Evolutionary conservation across 768 basidiomycete genomes (phyloP), one percentile per base, ranked within the genome.

Genomic region (Porphyrellus cyaneotinctus): DNA sequence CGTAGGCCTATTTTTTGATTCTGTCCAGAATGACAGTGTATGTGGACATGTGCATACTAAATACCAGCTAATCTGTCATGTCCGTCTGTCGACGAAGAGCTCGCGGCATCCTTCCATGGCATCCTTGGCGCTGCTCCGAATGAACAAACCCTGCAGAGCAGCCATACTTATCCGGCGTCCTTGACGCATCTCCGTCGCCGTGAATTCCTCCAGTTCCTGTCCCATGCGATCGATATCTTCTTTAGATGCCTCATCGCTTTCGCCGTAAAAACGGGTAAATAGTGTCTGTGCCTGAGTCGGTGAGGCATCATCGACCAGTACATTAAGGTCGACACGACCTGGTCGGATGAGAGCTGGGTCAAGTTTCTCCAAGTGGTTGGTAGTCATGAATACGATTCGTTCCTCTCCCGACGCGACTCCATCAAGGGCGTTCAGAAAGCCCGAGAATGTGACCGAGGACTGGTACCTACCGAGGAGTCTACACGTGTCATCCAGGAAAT

Each of bases 351-450:
- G 81, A 0, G 95, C 97, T 7, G 92, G 87, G 70, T 99, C 97
- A 32, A 99, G 81, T 56, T 78, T 79, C 54, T 89, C 84, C 49
- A 90, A 67, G 62, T 98, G 97, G 69, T 99, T 99, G n/a, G 97
- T 98, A 0, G 97, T 99, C 86, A 99, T 90, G 73, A 99, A 99
- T 32, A 99, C 83, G 65, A 99, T 87, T n/a, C 97, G 85, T 63
- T 97, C 94, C 72, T 97, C 95, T 37, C 94, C 92, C 12, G 95
- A 97, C 6, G 93, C 95, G 26, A 99, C 95, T 17, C 97, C 97
- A 64, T 99, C 97, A 3, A 99, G 77, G 14, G 95, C 94, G 62
- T 99, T 99, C 38, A 99, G 74, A 65, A 98, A 91, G 24, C 97
- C 97, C 9, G 95, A 97, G 73, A 99, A 98, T 4, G 97, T 98